Base-by-base conservation (phyloP, 495 filamentous ascomycete genomes). In the Hypoxylon rickii region DNA sequence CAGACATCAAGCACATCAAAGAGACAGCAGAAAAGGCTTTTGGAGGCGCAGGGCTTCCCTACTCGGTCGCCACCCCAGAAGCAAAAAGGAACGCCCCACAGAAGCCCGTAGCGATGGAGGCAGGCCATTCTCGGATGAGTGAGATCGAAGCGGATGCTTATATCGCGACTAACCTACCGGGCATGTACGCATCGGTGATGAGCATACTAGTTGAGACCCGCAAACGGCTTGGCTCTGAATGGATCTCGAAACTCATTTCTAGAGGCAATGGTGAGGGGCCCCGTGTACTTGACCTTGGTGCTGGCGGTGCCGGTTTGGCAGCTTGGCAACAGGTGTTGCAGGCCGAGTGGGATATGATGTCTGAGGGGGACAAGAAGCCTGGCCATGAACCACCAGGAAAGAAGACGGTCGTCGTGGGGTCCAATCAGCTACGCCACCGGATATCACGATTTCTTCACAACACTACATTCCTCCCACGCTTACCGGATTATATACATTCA, bases 91-190 rank as follows among this genome's bases (percentile, higher is more conserved):
- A 61, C 42, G 70, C 81, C 37, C 80, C 82, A 22, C 89, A 93
- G 70, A 81, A 83, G 50, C 76, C 83, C 2, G 85, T 97, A 19
- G 77, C 79, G 1, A 68, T 97, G 15, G 79, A 86, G 58, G 86
- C 89, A 2, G 78, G 79, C 3, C 86, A 94, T 47, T 74, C 80
- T 45, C 73, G 74, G 21, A 95, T 97, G 90, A 76, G 76, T 3
- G 84, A 90, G 20, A 93, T 96, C 71, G 89, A 96, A 65, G 88
- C 85, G n/a, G 90, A 96, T 76, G 81, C 85, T 2, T 97, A 84
- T 59, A 61, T 96, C 19, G 83, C 91, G 3, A 83, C 84, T 6
- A 77, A 95, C 8, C 84, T 96, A 65, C 93, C 94, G 0, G 88
- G 85, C 1, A 79, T 87, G 46, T 96, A 96, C 67, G 85, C 92